These are phyloP conservation scores for Paecilomyces variotii DNA, from an alignment of 2,329 filamentous ascomycete genomes.

Conservation along the genomic window DNA sequence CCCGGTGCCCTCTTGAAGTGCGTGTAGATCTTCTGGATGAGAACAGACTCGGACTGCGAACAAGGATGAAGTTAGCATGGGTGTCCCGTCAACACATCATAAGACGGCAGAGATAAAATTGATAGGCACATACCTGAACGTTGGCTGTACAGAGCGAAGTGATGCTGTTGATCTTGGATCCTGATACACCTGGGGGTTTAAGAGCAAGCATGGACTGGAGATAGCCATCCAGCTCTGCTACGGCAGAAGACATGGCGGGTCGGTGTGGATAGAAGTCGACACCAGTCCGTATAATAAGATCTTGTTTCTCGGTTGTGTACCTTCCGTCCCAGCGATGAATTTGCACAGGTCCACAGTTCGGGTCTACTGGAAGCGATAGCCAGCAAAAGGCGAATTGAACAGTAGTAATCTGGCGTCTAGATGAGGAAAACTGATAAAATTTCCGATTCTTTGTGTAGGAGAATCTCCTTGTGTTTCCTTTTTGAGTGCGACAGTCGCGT, in stretches of 20 bases:
- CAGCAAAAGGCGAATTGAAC: constrained; percentile 5
- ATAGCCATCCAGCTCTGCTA: constrained; percentile 83
- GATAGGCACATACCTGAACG: constrained; percentile 63
- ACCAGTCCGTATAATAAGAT: constrained; percentile 3
- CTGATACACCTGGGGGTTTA: constrained; percentile 90
- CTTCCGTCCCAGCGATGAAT: constrained; percentile 6
- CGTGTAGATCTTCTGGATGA: constrained; percentile 93
- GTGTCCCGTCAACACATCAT: background rate
- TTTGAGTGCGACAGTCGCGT: constrained; percentile 17
- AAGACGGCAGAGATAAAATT: background rate
- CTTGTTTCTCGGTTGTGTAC: background rate
- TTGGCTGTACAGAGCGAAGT: constrained; percentile 82
- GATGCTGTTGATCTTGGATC: constrained; percentile 80
- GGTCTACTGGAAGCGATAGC: constrained; percentile 16
- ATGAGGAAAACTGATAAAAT: constrained; percentile 12
- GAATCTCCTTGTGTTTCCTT: constrained; percentile 10
- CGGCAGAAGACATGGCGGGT: constrained; percentile 63
- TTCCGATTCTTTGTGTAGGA: constrained; percentile 9
- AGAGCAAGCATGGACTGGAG: constrained; percentile 85
- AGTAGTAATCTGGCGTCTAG: constrained; percentile 3
- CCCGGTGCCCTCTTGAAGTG: constrained; percentile 92
- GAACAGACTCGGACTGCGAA: constrained; percentile 76
- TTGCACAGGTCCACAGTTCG: constrained; percentile 10
- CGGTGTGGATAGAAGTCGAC: constrained; percentile 3
- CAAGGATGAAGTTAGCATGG: constrained; percentile 9